These are phyloP conservation scores for Agaricus bisporus DNA, from an alignment of 768 basidiomycete genomes.

Conservation along the genomic window DNA sequence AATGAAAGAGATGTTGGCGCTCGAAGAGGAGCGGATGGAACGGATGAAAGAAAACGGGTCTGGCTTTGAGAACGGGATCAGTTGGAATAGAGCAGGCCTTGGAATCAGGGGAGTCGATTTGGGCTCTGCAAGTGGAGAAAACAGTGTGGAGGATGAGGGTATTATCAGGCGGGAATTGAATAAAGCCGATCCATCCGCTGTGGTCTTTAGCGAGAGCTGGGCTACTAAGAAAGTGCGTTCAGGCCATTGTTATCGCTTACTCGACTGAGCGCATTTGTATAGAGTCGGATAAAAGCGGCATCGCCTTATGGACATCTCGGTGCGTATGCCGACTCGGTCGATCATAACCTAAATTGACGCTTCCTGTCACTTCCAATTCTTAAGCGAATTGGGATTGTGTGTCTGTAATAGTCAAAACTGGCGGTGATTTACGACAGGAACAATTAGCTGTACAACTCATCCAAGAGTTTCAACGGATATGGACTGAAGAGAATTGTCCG, in stretches of 20 bases:
- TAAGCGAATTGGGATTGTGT: conserved; percentile 82
- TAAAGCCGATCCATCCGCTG: conserved; percentile 92
- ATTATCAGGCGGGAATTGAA: conserved; percentile 92
- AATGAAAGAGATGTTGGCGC: conserved; percentile 96
- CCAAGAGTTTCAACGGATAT: conserved; percentile 87
- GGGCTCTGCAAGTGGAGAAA: conserved; percentile 24
- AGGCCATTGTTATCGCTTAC: neutral
- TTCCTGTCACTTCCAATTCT: neutral
- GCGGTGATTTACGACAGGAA: conserved; percentile 93
- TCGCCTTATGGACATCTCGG: conserved; percentile 97
- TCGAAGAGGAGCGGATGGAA: conserved; percentile 96
- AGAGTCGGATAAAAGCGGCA: conserved; percentile 85
- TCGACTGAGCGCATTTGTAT: conserved; percentile 2
- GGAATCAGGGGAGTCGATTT: conserved; percentile 6
- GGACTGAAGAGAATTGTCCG: conserved; percentile 87
- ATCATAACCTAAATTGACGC: conserved; percentile 4
- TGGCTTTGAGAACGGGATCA: conserved; percentile 59
- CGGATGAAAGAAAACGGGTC: conserved; percentile 78
- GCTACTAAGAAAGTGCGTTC: conserved; percentile 73
- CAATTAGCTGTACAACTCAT: conserved; percentile 96
- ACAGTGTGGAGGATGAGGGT: conserved; percentile 83
- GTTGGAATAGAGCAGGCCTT: conserved; percentile 34
- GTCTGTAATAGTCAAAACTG: conserved; percentile 98
- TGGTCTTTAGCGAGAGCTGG: conserved; percentile 96
- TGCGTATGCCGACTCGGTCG: conserved; percentile 23